Conservation (phyloP, 257 asterid species). For the Anisodus acutangulus region DNA sequence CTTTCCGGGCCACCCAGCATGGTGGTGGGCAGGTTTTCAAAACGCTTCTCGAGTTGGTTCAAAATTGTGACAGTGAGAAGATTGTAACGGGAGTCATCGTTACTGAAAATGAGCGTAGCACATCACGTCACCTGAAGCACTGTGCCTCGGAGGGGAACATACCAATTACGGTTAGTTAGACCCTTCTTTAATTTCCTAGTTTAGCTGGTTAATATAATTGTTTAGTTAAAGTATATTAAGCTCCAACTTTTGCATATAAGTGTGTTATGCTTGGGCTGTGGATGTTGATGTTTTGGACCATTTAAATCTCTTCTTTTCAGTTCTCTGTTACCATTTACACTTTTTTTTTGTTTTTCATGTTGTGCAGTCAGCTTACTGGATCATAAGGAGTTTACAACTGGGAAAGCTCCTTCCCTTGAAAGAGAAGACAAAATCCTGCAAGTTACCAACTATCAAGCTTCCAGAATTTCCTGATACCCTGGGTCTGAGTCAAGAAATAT, state of each 20-base stretch:
- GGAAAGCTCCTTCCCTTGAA: constrained; percentile 62
- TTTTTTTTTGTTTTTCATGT: neutral
- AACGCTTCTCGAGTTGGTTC: constrained; percentile 64
- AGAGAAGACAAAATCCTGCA: constrained; percentile 43
- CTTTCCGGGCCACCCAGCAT: constrained; percentile 52
- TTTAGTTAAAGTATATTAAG: neutral
- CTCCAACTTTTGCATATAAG: neutral
- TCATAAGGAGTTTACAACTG: constrained; percentile 65
- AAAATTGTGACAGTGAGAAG: constrained; percentile 59
- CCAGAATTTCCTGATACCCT: constrained; percentile 42
- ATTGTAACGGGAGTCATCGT: constrained; percentile 60
- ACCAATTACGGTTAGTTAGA: constrained; percentile 56
- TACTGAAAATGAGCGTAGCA: constrained; percentile 54
- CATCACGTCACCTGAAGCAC: constrained; percentile 79
- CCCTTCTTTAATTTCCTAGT: neutral
- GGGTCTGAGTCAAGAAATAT: constrained; percentile 70
- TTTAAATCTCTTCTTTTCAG: neutral
- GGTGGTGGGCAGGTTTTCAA: constrained; percentile 82
- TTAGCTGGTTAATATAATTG: neutral
- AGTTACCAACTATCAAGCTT: constrained; percentile 41
- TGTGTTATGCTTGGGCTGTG: neutral
- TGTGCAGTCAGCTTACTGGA: constrained; percentile 79
- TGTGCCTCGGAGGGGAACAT: constrained; percentile 70
- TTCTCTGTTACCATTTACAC: neutral
- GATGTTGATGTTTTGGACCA: neutral